phyloP scores from a whole-genome alignment of 1,139 yeast species.

The Diutina neorugosa region DNA sequence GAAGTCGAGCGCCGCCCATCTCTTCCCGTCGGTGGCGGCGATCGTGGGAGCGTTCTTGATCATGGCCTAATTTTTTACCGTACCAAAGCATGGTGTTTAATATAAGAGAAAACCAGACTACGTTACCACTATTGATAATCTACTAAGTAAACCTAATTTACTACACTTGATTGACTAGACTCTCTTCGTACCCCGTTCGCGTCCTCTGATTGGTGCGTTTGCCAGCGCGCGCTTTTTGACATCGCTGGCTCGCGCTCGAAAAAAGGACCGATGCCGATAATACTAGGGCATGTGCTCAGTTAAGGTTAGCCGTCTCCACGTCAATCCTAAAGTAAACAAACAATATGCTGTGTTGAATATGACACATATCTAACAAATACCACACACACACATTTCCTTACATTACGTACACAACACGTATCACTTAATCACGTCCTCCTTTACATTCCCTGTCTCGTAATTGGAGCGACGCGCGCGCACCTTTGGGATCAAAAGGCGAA shows the following conservation, averaged over 20 bases:
- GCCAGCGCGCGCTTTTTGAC: no score
- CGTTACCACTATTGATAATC: no score
- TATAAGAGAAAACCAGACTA: background rate
- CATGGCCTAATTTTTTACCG: background rate
- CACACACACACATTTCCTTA: no score
- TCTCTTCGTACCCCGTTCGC: no score
- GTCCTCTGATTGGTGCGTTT: background rate
- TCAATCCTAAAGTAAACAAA: background rate
- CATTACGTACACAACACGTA: no score
- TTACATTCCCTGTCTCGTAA: no score
- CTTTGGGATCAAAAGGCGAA: background rate
- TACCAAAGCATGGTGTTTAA: background rate
- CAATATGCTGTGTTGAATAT: no score
- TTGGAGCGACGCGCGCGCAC: background rate
- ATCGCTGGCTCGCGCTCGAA: background rate
- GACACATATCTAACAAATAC: no score
- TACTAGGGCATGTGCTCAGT: no score
- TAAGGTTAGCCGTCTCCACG: background rate
- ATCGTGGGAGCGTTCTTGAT: background rate
- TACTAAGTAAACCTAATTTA: no score
- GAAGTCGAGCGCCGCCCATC: background rate
- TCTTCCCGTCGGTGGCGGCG: background rate
- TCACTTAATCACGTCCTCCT: no score
- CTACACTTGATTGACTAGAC: no score
- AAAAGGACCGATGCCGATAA: background rate